Base-by-base conservation (phyloP, 2,329 filamentous ascomycete genomes). In the Hypoxylon sp. region DNA sequence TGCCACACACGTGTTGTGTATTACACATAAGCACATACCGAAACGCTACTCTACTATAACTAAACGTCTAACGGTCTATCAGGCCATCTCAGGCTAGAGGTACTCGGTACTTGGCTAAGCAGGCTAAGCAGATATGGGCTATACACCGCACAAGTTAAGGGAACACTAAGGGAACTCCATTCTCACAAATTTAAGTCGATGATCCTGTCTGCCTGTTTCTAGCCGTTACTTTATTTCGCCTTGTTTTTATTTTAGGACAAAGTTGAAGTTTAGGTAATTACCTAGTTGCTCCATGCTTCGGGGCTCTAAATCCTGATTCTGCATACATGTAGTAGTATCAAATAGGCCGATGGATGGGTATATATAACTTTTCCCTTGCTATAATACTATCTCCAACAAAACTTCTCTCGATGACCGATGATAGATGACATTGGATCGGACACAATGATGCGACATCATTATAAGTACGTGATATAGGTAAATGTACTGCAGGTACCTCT, bases 61-160 rank as follows among this genome's bases (percentile, higher is more conserved):
- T 29, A 29, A n/a, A 38, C 20, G 15, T 40, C 36, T 12, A 21
- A 27, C 43, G 32, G 49, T 32, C 40, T n/a, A n/a, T n/a, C n/a
- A n/a, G 29, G 41, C 32, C 41, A 50, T n/a, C n/a, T n/a, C n/a
- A n/a, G 12, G 2, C 2, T 20, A 34, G 21, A 50, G 36, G 30
- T 41, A 40, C 13, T 45, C 46, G 35, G 51, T 50, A 50, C 44
- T 35, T 44, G 49, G 41, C 51, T 51, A 46, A 32, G 31, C 19
- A 31, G 15, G 30, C n/a, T 19, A 43, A 13, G 25, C 16, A 31
- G 6, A 15, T 40, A 40, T 23, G 31, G 13, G 15, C n/a, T 25
- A 36, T 36, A 25, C 20, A 36, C 40, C 19, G 29, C n/a, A 43
- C 19, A 13, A 27, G 34, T 32, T 43, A 34, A 42, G 23, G 29